Evolutionary conservation across 2,329 filamentous ascomycete species (phyloP).

Genomic region (Phialemoniopsis sp.): DNA sequence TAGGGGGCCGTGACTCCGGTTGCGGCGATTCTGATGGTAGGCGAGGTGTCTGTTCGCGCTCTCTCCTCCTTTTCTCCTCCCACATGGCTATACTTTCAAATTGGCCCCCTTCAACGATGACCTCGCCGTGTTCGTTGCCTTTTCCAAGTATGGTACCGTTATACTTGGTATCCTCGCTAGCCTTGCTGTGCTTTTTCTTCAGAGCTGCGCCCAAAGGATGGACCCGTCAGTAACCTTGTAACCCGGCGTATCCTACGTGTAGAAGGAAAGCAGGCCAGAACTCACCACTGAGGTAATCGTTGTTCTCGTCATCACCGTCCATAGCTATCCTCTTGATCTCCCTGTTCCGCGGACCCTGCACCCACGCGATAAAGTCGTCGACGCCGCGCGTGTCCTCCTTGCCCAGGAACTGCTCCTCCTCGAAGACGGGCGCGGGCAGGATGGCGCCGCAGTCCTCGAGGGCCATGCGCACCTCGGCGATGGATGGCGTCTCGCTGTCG

Average conservation of each 20-base stretch:
- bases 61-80: slow-evolving; percentile 38
- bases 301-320: slow-evolving; percentile 59
- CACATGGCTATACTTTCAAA: slow-evolving; percentile 65
- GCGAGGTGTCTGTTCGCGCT: slow-evolving; percentile 6
- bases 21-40: slow-evolving; percentile 9
- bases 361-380: slow-evolving; percentile 76
- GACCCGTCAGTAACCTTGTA: background rate
- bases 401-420: slow-evolving; percentile 65
- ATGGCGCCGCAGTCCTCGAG: slow-evolving; percentile 78
- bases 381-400: slow-evolving; percentile 78
- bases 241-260: background rate
- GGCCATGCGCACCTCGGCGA: slow-evolving; percentile 82
- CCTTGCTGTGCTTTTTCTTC: slow-evolving; percentile 90
- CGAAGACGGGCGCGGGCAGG: slow-evolving; percentile 59
- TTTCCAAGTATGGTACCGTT: slow-evolving; percentile 80
- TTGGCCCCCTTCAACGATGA: slow-evolving; percentile 76
- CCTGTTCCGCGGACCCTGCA: slow-evolving; percentile 65
- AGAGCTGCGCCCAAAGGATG: slow-evolving; percentile 46
- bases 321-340: slow-evolving; percentile 81
- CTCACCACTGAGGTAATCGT: slow-evolving; percentile 67
- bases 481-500: slow-evolving; percentile 56
- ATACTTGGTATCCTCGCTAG: slow-evolving; percentile 81
- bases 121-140: slow-evolving; percentile 62
- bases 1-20: slow-evolving; percentile 38
- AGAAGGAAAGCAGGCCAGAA: slow-evolving; percentile 2